These are phyloP conservation scores for Dothistroma septosporum DNA, from an alignment of 2,329 filamentous ascomycete genomes.

Conservation along the genomic window DNA sequence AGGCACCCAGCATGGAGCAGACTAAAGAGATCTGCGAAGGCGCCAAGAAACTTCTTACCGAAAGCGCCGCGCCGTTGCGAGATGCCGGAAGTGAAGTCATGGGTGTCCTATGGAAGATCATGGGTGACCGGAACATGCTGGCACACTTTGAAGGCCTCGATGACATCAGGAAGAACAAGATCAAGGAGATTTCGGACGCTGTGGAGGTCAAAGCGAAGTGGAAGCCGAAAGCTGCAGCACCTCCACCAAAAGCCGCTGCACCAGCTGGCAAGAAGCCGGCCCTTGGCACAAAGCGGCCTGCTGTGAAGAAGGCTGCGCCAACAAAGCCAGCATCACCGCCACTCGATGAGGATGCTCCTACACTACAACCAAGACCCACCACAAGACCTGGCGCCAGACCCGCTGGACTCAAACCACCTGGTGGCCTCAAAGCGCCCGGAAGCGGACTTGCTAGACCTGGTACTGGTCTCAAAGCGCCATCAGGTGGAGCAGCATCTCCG, in stretches of 20 bases:
- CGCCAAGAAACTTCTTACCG: slow-evolving; percentile 82
- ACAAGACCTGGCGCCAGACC: slow-evolving; percentile 48
- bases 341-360: slow-evolving; percentile 46
- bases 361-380: slow-evolving; percentile 57
- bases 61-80: slow-evolving; percentile 79
- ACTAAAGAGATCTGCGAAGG: slow-evolving; percentile 81
- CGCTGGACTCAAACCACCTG: slow-evolving; percentile 26
- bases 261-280: slow-evolving; percentile 53
- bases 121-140: slow-evolving; percentile 93
- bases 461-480: slow-evolving; percentile 35
- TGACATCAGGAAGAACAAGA: slow-evolving; percentile 90
- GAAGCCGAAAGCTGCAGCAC: slow-evolving; percentile 73
- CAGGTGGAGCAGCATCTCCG: slow-evolving; percentile 25
- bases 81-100: slow-evolving; percentile 87
- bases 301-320: slow-evolving; percentile 46
- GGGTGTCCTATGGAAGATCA: slow-evolving; percentile 96
- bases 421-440: slow-evolving; percentile 35
- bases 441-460: slow-evolving; percentile 43
- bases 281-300: slow-evolving; percentile 45
- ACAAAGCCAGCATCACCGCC: slow-evolving; percentile 38
- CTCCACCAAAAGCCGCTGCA: slow-evolving; percentile 55
- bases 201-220: slow-evolving; percentile 85
- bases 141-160: slow-evolving; percentile 87
- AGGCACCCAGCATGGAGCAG: slow-evolving; percentile 79
- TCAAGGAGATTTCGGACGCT: slow-evolving; percentile 83